These are phyloP conservation scores for Cutaneotrichosporon cavernicola DNA, from an alignment of 1,284 basidiomycete genomes.

Conservation along the genomic window DNA sequence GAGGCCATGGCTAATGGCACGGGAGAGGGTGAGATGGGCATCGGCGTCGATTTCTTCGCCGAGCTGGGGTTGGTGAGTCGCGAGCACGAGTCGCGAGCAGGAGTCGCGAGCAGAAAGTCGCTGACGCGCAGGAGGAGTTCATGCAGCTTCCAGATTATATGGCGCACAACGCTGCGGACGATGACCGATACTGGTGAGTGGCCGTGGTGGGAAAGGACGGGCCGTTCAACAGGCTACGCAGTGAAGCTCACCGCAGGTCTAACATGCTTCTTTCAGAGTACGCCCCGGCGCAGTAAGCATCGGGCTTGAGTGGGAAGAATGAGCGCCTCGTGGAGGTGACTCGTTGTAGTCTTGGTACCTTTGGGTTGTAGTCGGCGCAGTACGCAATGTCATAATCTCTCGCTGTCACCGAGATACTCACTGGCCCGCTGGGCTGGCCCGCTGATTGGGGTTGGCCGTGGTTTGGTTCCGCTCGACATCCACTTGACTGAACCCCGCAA, in stretches of 20 bases:
- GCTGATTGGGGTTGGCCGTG: not conserved
- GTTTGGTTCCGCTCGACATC: not conserved
- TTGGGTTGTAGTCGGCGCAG: not conserved
- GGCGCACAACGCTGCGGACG: conserved; percentile 28
- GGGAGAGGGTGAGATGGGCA: not conserved
- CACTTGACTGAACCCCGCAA: not conserved
- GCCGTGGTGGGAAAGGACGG: no score
- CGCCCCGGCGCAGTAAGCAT: not conserved
- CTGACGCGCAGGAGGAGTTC: conserved; percentile 30
- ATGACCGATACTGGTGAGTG: conserved; percentile 38
- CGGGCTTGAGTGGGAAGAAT: not conserved
- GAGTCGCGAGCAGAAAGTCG: not conserved
- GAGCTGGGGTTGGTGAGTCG: conserved; percentile 20
- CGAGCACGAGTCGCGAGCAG: no score
- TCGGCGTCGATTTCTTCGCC: conserved; percentile 22
- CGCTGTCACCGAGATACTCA: not conserved
- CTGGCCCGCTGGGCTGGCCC: not conserved
- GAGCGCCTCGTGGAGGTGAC: not conserved
- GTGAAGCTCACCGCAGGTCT: conserved; percentile 7
- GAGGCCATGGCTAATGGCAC: not conserved
- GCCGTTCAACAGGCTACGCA: not conserved
- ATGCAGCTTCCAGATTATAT: conserved; percentile 34
- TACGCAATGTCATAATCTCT: not conserved
- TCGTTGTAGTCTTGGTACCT: not conserved
- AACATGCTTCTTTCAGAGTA: conserved; percentile 19